A percentile compares a stretch with the other conserved stretches of the same genome.
phyloP scores from a whole-genome alignment of 2,329 filamentous ascomycete genomes.

The Aurifilum marmelostoma region DNA sequence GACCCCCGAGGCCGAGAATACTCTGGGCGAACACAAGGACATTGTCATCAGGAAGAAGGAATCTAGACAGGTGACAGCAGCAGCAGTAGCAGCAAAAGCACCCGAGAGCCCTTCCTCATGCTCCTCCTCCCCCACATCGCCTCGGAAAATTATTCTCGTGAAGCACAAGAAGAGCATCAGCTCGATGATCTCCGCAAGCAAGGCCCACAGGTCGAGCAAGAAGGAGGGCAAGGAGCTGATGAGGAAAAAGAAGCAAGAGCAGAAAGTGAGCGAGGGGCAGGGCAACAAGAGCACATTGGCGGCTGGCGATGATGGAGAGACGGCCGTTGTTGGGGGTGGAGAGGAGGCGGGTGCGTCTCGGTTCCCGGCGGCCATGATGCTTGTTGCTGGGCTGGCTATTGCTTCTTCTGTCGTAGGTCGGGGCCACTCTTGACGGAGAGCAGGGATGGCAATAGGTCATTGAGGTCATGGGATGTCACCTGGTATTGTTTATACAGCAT shows the following conservation, averaged over 20 bases:
- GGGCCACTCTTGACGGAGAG: conserved; percentile 10
- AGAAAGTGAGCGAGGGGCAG: conserved; percentile 4
- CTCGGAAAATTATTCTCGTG: conserved; percentile 16
- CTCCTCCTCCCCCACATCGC: conserved; percentile 1
- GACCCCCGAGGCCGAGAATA: neutral
- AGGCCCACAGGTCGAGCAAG: conserved; percentile 18
- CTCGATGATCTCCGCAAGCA: conserved; percentile 18
- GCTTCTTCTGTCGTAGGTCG: conserved; percentile 33
- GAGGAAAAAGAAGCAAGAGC: conserved; percentile 19
- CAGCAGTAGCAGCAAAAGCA: neutral
- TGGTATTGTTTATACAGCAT: neutral
- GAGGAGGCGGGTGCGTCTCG: conserved; percentile 2
- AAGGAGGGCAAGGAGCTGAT: conserved; percentile 23
- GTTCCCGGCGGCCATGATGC: conserved; percentile 36
- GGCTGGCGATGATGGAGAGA: neutral
- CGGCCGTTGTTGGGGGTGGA: conserved; percentile 6
- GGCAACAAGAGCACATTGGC: conserved; percentile 10
- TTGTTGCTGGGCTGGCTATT: conserved; percentile 37
- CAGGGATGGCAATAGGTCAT: neutral
- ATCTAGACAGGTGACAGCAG: too few relatives aligned
- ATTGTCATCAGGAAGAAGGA: neutral
- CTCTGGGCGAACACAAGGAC: neutral
- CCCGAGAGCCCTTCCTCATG: neutral
- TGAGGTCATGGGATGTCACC: neutral
- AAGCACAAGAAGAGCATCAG: conserved; percentile 24